Conservation (phyloP, 139 green algal species). For the Chlamydomonas urium region DNA sequence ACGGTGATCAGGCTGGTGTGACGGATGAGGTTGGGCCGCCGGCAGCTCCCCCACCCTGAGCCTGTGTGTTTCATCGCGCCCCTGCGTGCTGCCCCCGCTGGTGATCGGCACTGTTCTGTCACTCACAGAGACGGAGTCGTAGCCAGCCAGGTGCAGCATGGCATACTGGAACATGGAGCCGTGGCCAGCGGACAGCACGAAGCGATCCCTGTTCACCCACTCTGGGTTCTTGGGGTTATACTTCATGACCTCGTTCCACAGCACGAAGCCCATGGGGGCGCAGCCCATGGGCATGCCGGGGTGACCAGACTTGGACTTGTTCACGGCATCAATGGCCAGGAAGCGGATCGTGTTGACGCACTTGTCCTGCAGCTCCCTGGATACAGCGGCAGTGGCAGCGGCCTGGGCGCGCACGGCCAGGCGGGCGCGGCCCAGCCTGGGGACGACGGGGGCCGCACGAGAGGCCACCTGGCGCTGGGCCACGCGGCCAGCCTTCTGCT, state of each 20-base stretch:
- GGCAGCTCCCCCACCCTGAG: no score
- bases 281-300: constrained; percentile 95
- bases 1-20: no score
- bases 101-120: no score
- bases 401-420: constrained; percentile 13
- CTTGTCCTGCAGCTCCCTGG: constrained; percentile 41
- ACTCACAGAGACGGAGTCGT: constrained; percentile 77
- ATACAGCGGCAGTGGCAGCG: constrained; percentile 12
- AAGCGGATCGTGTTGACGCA: constrained; percentile 88
- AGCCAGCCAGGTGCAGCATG: constrained; percentile 95
- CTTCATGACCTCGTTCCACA: constrained; percentile 94
- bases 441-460: not conserved
- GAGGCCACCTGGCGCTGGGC: not conserved
- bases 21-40: no score
- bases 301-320: constrained; percentile 92
- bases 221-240: constrained; percentile 93
- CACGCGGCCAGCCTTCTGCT: constrained; percentile 15
- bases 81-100: no score
- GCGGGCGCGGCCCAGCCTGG: not conserved
- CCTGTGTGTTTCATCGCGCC: no score
- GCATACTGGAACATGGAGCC: constrained; percentile 98
- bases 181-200: constrained; percentile 98
- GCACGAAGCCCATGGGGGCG: constrained; percentile 95
- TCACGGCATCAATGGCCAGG: constrained; percentile 76
- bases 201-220: constrained; percentile 96